Percentiles rank a stretch among this genome's conserved stretches.
phyloP scores from a whole-genome alignment of 345 rosid species.

The Excoecaria agallocha region DNA sequence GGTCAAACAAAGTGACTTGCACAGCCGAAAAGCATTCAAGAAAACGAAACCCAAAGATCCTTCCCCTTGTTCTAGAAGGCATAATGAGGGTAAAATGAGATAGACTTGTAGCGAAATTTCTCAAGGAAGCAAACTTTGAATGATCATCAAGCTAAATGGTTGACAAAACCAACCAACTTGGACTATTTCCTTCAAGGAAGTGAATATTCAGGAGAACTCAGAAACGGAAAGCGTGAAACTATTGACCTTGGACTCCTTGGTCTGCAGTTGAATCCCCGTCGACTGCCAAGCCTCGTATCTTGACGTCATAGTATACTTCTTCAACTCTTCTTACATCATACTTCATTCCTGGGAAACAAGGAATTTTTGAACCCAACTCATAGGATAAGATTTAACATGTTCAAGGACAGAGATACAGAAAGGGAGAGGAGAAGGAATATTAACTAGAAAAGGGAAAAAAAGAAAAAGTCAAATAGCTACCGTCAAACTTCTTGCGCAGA shows the following conservation, averaged over 20 bases:
- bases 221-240: not conserved
- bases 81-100: not conserved
- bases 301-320: constrained; percentile 85
- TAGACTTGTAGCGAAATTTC: not conserved
- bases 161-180: not conserved
- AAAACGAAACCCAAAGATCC: too few species aligned
- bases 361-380: constrained; percentile 3
- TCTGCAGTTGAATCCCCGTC: constrained; percentile 32
- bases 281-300: constrained; percentile 68
- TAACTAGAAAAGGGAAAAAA: not conserved
- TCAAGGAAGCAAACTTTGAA: not conserved
- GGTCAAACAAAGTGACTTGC: too few species aligned
- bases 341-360: constrained; percentile 59
- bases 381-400: not conserved
- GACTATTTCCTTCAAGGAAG: not conserved
- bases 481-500: constrained; percentile 91
- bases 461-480: constrained; percentile 30
- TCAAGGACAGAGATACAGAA: not conserved
- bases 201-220: not conserved
- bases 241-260: constrained; percentile 12
- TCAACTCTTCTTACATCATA: constrained; percentile 83
- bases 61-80: not conserved
- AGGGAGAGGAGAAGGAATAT: not conserved
- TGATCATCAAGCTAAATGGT: not conserved
- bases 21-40: too few species aligned